phyloP scores from a whole-genome alignment of 2,329 filamentous ascomycete genomes.

The Cladosporium cucumerinum region DNA sequence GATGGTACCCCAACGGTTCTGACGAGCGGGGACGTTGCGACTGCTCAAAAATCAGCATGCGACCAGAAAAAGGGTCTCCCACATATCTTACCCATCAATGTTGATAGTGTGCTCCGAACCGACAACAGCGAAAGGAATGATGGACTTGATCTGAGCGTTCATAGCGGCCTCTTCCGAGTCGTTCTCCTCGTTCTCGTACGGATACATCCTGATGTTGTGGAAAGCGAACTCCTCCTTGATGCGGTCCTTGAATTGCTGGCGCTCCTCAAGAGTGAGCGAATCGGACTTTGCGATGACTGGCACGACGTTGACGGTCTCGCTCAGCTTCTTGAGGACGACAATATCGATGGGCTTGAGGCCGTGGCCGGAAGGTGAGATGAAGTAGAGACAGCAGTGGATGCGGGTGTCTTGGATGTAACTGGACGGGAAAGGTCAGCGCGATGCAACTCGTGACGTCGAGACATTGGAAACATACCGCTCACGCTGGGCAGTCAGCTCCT shows the following conservation, averaged over 20 bases:
- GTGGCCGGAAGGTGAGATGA: conserved; percentile 98
- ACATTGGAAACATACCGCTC: conserved; percentile 56
- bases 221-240: conserved; percentile 99
- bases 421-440: background rate
- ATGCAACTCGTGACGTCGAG: background rate
- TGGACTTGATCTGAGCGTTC: conserved; percentile 95
- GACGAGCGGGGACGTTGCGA: conserved; percentile 65
- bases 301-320: conserved; percentile 98
- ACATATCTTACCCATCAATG: conserved; percentile 63
- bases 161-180: conserved; percentile 92
- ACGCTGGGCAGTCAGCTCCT: conserved; percentile 98
- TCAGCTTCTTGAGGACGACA: conserved; percentile 98
- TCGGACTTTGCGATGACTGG: conserved; percentile 99
- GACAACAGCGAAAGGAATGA: conserved; percentile 96
- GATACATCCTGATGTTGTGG: conserved; percentile 99
- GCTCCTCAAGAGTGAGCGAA: conserved; percentile 91
- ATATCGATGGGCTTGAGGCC: conserved; percentile 99
- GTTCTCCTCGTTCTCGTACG: conserved; percentile 98
- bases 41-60: background rate
- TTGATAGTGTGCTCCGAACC: conserved; percentile 98
- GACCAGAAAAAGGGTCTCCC: no score
- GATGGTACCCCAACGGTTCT: conserved; percentile 99
- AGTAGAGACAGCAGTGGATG: conserved; percentile 99
- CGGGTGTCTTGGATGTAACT: conserved; percentile 95
- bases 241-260: conserved; percentile 89